Evolutionary conservation across 176 grass and related monocot genomes (phyloP), one percentile per base, ranked within the genome.

Genomic region (Saccharum spontaneum): DNA sequence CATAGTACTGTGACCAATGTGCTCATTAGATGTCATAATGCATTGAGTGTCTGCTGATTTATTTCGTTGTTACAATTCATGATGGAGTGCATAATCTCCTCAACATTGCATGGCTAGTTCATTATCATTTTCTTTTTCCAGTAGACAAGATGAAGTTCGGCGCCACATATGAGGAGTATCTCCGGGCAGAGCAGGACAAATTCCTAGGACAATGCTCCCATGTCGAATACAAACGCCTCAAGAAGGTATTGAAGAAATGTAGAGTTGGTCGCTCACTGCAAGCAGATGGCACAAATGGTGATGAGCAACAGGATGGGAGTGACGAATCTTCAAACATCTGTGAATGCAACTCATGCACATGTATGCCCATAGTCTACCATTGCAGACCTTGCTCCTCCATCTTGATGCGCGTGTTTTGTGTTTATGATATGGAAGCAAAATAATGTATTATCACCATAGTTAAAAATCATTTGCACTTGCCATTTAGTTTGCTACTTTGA

Each of bases 171-270:
- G 83, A 91, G 36, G 87, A 87, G 22, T 94, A 94, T 80, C 92
- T 91, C 20, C 85, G 88, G 20, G 87, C 30, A 59, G 89, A 94
- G 82, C 92, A 91, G 85, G 84, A 89, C 37, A 73, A 72, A 55
- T 94, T 87, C 86, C 78, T 94, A 73, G 73, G 76, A 37, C 89
- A 94, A 65, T 94, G 87, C 84, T 91, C 89, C 33, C 89, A 83
- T 71, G 81, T 94, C 24, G 84, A 94, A 79, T 94, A 94, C 73
- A 94, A 91, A 81, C 89, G 85, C 49, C 89, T 94, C 22, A 94
- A 94, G 74, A 94, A 91, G 78, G 89, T 94, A 24, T 66, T 94
- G 82, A 94, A 94, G 89, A 86, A 38, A 77, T 94, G 92, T 23
- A 78, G 84, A 63, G 61, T 83, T 76, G 88, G 82, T 69, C 89